Evolutionary conservation across 306 rosid species (phyloP), one percentile per base, ranked within the genome.

Genomic region (Acacia crassicarpa): DNA sequence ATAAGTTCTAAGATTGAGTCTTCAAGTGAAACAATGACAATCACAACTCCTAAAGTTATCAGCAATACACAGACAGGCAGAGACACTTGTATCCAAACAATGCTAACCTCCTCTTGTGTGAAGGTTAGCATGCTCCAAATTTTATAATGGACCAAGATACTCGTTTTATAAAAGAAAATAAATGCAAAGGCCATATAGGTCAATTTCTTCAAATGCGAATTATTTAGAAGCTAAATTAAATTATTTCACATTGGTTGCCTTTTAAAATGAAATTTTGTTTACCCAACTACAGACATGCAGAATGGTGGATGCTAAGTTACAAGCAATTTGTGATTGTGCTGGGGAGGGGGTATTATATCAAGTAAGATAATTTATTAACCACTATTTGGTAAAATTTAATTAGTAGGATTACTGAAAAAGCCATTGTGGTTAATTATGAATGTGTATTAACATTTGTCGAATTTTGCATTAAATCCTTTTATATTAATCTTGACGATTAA

Each of bases 21-120:
- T 80, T 46, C 67, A 82, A 46, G 38, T 70, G 78, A 23, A 72
- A 81, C 82, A 44, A 63, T 16, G 75, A 41, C 49, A 82, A 69
- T 35, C 30, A 9, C 14, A 63, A 25, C 56, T 66, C 56, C 56
- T 14, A 44, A 15, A 15, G 62, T 48, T 41, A 73, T 77, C 67
- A 58, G 76, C 54, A 78, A 75, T 48, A 17, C 33, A 41, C 9
- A 43, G 53, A 40, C 30, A 16, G 59, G 23, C 30, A 68, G 17
- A 68, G 4, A 17, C 4, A 20, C 73, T 19, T 19, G 20, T 2
- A 38, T 41, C 45, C 9, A 11, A 19, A 41, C 51, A 19, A 68
- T 68, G 51, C 49, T 41, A 10, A 68, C 51, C 46, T n/a, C 74
- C 45, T 41, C 51, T 4, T 11, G 6, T 10, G 7, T 40, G 2